Percentiles rank a stretch among this genome's conserved stretches.
These are phyloP conservation scores for Fusarium paranaense DNA, from an alignment of 2,329 filamentous ascomycete species.

Conservation along the genomic window DNA sequence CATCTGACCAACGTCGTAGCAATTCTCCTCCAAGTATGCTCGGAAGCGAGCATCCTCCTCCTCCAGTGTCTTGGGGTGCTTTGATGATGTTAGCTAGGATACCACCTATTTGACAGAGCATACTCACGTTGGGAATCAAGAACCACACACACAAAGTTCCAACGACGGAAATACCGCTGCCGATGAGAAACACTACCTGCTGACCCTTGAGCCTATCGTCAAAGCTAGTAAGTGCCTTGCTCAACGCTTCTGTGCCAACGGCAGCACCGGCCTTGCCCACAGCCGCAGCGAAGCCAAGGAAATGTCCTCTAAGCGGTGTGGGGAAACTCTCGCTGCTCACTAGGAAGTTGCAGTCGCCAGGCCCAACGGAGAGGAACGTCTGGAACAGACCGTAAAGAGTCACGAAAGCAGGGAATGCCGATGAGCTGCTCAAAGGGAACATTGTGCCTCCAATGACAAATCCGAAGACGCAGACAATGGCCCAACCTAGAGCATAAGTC, in stretches of 20 bases:
- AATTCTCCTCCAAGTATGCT: neutral
- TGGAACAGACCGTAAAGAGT: neutral
- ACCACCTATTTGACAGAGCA: neutral
- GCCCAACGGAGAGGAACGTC: neutral
- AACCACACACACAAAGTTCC: slow-evolving; percentile 8
- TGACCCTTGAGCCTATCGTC: neutral
- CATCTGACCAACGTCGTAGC: neutral
- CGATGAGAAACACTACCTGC: slow-evolving; percentile 4
- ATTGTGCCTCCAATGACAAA: slow-evolving; percentile 61
- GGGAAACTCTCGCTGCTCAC: slow-evolving; percentile 64
- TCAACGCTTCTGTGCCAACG: slow-evolving; percentile 62
- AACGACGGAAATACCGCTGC: slow-evolving; percentile 2
- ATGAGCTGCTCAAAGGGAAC: slow-evolving; percentile 56
- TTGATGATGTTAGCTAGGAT: neutral
- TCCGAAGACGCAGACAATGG: slow-evolving; percentile 62
- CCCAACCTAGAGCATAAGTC: slow-evolving; percentile 63
- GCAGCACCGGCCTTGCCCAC: slow-evolving; percentile 64
- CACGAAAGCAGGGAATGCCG: slow-evolving; percentile 53
- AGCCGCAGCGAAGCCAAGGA: slow-evolving; percentile 63
- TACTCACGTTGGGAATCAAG: slow-evolving; percentile 2
- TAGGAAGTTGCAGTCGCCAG: slow-evolving; percentile 56
- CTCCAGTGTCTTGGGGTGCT: neutral
- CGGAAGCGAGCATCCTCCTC: neutral
- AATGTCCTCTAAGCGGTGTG: slow-evolving; percentile 63
- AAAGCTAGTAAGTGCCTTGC: neutral